Conservation (phyloP, 768 basidiomycete genomes). For the Pluteus cervinus region DNA sequence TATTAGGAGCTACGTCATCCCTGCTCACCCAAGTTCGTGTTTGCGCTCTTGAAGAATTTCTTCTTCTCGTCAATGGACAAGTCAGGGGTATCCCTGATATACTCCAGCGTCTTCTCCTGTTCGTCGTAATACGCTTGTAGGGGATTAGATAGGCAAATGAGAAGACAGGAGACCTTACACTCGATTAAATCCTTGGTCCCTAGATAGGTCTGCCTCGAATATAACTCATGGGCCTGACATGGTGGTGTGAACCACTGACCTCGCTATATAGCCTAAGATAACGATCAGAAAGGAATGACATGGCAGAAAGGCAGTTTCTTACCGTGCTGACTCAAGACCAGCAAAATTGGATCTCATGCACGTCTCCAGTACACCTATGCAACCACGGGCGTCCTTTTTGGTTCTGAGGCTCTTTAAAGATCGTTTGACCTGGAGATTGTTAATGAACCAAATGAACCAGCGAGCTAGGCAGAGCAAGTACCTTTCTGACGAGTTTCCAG, state of each 20-base stretch:
- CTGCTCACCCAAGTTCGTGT: conserved; percentile 71
- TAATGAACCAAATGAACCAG: background rate
- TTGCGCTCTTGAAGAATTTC: conserved; percentile 84
- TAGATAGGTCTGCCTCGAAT: conserved; percentile 63
- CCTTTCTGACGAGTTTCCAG: conserved; percentile 80
- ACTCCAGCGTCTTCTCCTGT: conserved; percentile 68
- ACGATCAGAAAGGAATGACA: background rate
- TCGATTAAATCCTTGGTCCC: conserved; percentile 91
- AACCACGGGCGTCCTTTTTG: conserved; percentile 75
- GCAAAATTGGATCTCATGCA: conserved; percentile 92
- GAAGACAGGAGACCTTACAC: conserved; percentile 34
- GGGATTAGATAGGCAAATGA: conserved; percentile 6
- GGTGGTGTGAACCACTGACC: conserved; percentile 46
- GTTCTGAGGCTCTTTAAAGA: conserved; percentile 69
- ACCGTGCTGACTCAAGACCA: conserved; percentile 82
- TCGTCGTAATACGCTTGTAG: conserved; percentile 73
- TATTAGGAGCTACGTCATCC: background rate
- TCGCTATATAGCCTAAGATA: conserved; percentile 79
- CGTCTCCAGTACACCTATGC: conserved; percentile 86
- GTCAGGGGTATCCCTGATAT: conserved; percentile 66
- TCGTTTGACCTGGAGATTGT: conserved; percentile 53
- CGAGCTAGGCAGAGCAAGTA: conserved; percentile 13
- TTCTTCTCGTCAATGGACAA: conserved; percentile 85
- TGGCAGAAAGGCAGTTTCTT: conserved; percentile 4
- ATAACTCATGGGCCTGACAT: conserved; percentile 9